Evolutionary conservation across 2,329 filamentous ascomycete species (phyloP).

Genomic region (Dactylonectria estremocensis): DNA sequence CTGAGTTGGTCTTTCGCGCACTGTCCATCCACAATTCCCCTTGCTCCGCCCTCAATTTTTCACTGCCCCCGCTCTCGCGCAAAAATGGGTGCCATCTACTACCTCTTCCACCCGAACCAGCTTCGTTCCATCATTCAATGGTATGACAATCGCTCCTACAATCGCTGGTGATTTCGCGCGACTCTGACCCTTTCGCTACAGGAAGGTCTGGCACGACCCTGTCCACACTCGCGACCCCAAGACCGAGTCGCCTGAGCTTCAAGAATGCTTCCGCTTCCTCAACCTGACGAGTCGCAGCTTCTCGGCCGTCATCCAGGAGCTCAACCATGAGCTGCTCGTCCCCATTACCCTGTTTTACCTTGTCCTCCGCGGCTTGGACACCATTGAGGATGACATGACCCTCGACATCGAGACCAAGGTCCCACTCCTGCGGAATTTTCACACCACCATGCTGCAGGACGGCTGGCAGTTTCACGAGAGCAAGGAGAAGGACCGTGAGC

Average conservation of each 20-base stretch:
- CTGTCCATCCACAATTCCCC: conserved; percentile 36
- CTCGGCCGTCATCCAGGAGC: conserved; percentile 91
- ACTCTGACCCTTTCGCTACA: conserved; percentile 56
- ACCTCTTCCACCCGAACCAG: conserved; percentile 81
- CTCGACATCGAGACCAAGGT: conserved; percentile 87
- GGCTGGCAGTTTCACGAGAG: conserved; percentile 93
- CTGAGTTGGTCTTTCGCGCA: conserved; percentile 34
- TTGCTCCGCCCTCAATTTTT: conserved; percentile 21
- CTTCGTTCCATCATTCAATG: conserved; percentile 91
- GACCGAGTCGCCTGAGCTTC: conserved; percentile 81
- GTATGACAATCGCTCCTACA: conserved; percentile 63
- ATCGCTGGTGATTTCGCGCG: not conserved
- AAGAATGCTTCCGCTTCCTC: conserved; percentile 89
- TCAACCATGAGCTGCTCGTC: conserved; percentile 93
- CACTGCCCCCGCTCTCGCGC: conserved; percentile 35
- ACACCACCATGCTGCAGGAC: conserved; percentile 82
- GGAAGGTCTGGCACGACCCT: conserved; percentile 97
- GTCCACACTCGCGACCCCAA: conserved; percentile 86
- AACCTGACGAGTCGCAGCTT: conserved; percentile 94
- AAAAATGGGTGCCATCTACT: conserved; percentile 79
- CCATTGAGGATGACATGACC: conserved; percentile 99
- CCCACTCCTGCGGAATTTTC: conserved; percentile 86
- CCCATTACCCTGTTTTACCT: conserved; percentile 95
- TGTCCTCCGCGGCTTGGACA: conserved; percentile 91
- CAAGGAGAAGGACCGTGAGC: conserved; percentile 93